These are phyloP conservation scores for Sugiyamaella neomexicana DNA, from an alignment of 1,139 yeast species.

Conservation along the genomic window DNA sequence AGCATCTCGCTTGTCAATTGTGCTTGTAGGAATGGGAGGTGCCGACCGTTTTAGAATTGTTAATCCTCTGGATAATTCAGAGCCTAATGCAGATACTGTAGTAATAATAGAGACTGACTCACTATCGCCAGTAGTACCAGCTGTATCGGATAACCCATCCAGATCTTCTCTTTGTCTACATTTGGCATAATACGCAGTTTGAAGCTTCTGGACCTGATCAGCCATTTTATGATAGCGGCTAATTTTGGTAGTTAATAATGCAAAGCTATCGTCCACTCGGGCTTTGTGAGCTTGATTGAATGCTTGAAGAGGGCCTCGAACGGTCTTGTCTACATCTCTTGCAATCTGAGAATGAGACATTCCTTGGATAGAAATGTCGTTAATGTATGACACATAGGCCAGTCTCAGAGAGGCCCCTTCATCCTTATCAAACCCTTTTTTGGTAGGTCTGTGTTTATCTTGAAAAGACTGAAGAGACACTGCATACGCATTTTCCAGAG, in stretches of 20 bases:
- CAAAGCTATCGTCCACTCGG: constrained; percentile 60
- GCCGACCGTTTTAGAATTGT: constrained; percentile 17
- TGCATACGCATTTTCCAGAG: constrained; percentile 64
- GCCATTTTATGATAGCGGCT: constrained; percentile 51
- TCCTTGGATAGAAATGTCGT: constrained; percentile 62
- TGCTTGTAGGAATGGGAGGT: constrained; percentile 12
- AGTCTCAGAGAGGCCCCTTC: constrained; percentile 50
- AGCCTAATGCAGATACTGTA: constrained; percentile 14
- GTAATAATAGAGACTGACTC: constrained; percentile 1
- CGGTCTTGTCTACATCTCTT: constrained; percentile 55
- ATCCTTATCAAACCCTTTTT: constrained; percentile 43
- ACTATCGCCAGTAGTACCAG: neutral
- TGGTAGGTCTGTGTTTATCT: constrained; percentile 33
- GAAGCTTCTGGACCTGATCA: constrained; percentile 54
- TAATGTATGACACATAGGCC: constrained; percentile 53
- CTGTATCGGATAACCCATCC: constrained; percentile 22
- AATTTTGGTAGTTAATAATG: constrained; percentile 49
- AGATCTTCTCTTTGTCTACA: constrained; percentile 68
- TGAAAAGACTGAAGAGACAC: constrained; percentile 49
- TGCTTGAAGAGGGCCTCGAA: constrained; percentile 65
- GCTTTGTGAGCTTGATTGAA: constrained; percentile 73
- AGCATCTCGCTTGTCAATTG: neutral
- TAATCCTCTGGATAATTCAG: constrained; percentile 19
- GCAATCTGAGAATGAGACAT: constrained; percentile 63
- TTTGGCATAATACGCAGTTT: constrained; percentile 66